These are phyloP conservation scores for Mycothermus thermophilus DNA, from an alignment of 495 filamentous ascomycete genomes.

Conservation along the genomic window DNA sequence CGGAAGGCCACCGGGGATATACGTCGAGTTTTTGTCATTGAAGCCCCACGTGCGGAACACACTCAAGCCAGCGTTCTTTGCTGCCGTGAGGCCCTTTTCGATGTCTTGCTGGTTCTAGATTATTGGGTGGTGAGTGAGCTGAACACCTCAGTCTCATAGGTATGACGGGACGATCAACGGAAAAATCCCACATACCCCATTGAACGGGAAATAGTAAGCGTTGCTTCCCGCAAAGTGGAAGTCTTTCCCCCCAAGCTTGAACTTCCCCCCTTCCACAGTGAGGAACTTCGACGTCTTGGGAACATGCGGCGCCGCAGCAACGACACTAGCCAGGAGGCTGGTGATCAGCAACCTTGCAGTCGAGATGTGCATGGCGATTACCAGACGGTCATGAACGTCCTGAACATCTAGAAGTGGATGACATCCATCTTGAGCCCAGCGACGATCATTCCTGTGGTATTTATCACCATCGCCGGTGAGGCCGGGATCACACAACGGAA, in stretches of 20 bases:
- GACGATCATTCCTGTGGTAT: too few relatives aligned
- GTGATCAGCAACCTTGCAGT: conserved; percentile 2
- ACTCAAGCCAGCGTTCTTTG: conserved; percentile 42
- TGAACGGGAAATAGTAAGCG: conserved; percentile 57
- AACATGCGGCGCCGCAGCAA: neutral
- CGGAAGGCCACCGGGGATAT: conserved; percentile 22
- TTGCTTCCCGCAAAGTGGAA: conserved; percentile 59
- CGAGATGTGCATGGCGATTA: conserved; percentile 1
- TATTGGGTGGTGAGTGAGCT: neutral
- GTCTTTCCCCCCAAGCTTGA: conserved; percentile 49
- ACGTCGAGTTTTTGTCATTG: conserved; percentile 44
- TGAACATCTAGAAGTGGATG: too few relatives aligned
- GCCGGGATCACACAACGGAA: conserved; percentile 1
- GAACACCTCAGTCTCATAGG: neutral
- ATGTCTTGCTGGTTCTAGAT: conserved; percentile 43
- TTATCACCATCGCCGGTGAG: conserved; percentile 1
- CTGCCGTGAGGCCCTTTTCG: conserved; percentile 41
- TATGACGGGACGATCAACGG: too few relatives aligned
- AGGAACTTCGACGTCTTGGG: conserved; percentile 26
- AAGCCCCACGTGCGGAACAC: conserved; percentile 56
- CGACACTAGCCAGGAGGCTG: conserved; percentile 2
- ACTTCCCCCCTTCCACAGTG: conserved; percentile 39
- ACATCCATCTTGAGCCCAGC: too few relatives aligned
- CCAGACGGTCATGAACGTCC: neutral
- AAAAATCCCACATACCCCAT: too few relatives aligned